A percentile compares a stretch with the other conserved stretches of the same genome.
phyloP scores from a whole-genome alignment of 306 rosid species.

The Fragaria ananassa region DNA sequence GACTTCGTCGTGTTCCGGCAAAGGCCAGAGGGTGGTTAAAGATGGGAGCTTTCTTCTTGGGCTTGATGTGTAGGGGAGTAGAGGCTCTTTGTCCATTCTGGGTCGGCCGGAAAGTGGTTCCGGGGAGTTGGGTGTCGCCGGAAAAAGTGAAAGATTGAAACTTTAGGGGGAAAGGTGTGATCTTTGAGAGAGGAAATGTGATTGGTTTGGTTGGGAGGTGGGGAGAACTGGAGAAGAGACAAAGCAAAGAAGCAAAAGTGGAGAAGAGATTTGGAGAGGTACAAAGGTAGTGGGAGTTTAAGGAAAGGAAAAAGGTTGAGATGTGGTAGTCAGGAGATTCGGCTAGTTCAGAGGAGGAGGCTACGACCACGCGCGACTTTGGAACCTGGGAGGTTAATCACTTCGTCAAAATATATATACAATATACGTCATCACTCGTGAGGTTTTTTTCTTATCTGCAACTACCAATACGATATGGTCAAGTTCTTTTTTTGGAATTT shows the following conservation, averaged over 20 bases:
- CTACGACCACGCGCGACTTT: background rate
- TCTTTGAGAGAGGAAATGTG: background rate
- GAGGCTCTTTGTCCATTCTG: constrained; percentile 79
- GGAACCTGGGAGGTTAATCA: background rate
- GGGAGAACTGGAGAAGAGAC: background rate
- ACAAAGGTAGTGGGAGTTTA: background rate
- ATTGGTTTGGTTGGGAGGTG: background rate
- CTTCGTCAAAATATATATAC: background rate
- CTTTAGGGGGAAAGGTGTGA: background rate
- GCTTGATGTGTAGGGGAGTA: constrained; percentile 54
- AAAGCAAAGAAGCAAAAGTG: background rate
- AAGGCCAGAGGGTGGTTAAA: constrained; percentile 32
- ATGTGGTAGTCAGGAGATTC: background rate
- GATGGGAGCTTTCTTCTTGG: constrained; percentile 36
- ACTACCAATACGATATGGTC: too few relatives aligned
- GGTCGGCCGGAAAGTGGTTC: constrained; percentile 2
- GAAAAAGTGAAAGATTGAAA: constrained; percentile 1
- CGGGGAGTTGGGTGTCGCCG: background rate
- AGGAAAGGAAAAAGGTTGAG: background rate
- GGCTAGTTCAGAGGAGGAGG: background rate
- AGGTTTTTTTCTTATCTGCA: too few relatives aligned
- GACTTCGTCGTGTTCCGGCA: constrained; percentile 67
- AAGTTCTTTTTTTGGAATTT: too few relatives aligned
- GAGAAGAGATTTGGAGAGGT: background rate
- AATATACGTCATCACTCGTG: background rate